Base-by-base conservation (phyloP, 2,329 filamentous ascomycete genomes). In the Aspergillus transmontanensis region DNA sequence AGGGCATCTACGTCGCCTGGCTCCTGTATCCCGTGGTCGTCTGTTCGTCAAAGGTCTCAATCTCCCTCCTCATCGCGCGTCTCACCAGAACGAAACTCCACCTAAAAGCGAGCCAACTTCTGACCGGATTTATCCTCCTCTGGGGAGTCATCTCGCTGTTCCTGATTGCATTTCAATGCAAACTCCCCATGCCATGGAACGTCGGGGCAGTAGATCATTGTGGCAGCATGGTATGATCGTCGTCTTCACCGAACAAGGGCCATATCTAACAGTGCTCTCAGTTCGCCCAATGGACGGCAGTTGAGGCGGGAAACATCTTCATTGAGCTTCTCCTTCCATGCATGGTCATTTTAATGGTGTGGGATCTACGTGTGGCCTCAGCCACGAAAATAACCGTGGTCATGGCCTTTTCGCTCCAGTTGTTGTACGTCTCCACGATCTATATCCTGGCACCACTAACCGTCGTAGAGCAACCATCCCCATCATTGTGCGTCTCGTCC, bases 1-100 rank as follows among this genome's bases (percentile, higher is more conserved):
- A 58, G 57, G 32, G 41, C 9, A 45, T 58, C 28, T 58, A 58
- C 14, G 26, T 58, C 16, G 45, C 43, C 28, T 58, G 57, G 57
- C 30, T 58, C n/a, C 43, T 58, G 4, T 58, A 58, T n/a, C 57
- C 57, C 2, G 11, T 58, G 3, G 57, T 34, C n/a, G 43, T 58
- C 26, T 58, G 57, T 28, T 50, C 57, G 12, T 50, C 57, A 2
- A 58, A 58, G 32, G 14, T 58, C 19, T 58, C 57, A 1, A 58
- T 58, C 2, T 41, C 43, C 7, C 57, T 58, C 7, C 30, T 58
- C 10, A 58, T 58, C 12, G 41, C 43, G 43, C 57, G 57, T 34
- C 57, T 58, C 5, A 58, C 57, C 4, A n/a, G 41, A 11, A 58
- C 43, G n/a, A 23, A 58, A n/a, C 21, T 48, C 12, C 57, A 58